Percentiles rank a stretch among this genome's conserved stretches.
Conservation (phyloP, 2,329 filamentous ascomycete genomes). For the Pyrenophora teres region DNA sequence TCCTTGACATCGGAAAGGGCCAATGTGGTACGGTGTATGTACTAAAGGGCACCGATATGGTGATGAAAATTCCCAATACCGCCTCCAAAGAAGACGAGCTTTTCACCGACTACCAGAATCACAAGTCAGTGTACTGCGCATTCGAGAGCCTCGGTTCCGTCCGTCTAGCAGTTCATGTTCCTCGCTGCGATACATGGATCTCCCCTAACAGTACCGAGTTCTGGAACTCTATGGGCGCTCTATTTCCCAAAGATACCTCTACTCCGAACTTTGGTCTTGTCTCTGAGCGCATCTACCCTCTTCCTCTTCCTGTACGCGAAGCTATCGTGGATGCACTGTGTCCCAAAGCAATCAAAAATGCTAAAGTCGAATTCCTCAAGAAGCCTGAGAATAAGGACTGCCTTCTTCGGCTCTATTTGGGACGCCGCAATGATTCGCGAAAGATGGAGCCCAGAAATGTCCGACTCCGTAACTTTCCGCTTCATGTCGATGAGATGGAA, state of each 20-base stretch:
- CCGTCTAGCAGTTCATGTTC: neutral
- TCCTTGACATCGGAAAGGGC: neutral
- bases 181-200: neutral
- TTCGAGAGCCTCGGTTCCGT: neutral
- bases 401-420: constrained; percentile 56
- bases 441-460: constrained; percentile 25
- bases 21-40: constrained; percentile 7
- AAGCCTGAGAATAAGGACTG: constrained; percentile 47
- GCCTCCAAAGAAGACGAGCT: neutral
- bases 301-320: constrained; percentile 30
- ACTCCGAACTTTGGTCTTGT: neutral
- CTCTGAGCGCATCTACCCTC: constrained; percentile 43
- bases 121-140: neutral
- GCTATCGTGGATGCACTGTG: constrained; percentile 44
- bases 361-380: constrained; percentile 20
- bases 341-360: constrained; percentile 24
- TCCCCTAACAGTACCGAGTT: neutral
- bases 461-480: constrained; percentile 56
- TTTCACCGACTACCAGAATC: neutral
- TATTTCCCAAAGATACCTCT: neutral
- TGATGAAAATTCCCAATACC: constrained; percentile 8
- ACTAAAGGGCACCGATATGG: neutral
- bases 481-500: constrained; percentile 58
- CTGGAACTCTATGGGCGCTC: neutral
- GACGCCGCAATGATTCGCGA: constrained; percentile 33